These are phyloP conservation scores for Phycomyces nitens DNA, from an alignment of 192 early-diverging fungal species.

Conservation along the genomic window DNA sequence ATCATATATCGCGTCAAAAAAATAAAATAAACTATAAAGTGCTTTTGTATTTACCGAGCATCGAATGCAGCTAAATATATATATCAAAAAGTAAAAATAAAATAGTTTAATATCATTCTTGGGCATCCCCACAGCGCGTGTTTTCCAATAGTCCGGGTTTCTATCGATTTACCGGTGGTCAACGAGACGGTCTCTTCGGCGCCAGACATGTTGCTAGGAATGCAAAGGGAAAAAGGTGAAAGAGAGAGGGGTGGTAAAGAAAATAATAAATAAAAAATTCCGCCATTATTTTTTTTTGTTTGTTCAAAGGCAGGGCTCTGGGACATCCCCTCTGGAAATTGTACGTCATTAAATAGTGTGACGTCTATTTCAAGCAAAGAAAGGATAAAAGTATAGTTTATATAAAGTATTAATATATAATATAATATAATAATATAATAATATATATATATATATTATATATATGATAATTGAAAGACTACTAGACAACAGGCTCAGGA, in stretches of 20 bases:
- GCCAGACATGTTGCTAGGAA: slow-evolving; percentile 28
- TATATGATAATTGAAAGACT: too few relatives aligned
- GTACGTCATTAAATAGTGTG: slow-evolving; percentile 1
- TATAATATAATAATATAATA: neutral
- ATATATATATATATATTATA: too few relatives aligned
- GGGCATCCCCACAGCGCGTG: too few relatives aligned
- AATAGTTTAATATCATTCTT: too few relatives aligned
- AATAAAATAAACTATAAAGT: neutral
- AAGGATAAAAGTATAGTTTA: neutral
- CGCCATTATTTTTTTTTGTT: neutral
- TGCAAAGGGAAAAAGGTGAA: slow-evolving; percentile 19
- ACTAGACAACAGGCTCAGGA: too few relatives aligned
- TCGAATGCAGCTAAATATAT: slow-evolving; percentile 60
- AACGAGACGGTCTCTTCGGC: slow-evolving; percentile 21
- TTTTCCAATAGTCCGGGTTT: too few relatives aligned
- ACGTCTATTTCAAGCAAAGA: neutral
- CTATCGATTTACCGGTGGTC: slow-evolving; percentile 32
- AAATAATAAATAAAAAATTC: slow-evolving; percentile 3
- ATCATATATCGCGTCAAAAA: neutral
- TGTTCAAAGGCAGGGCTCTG: too few relatives aligned
- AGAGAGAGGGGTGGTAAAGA: neutral
- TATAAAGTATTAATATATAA: neutral
- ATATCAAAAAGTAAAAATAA: too few relatives aligned
- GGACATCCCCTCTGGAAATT: neutral
- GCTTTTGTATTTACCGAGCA: slow-evolving; percentile 44